Base-by-base conservation (phyloP, 2,329 filamentous ascomycete species). In the Geoglossum cookeanum region DNA sequence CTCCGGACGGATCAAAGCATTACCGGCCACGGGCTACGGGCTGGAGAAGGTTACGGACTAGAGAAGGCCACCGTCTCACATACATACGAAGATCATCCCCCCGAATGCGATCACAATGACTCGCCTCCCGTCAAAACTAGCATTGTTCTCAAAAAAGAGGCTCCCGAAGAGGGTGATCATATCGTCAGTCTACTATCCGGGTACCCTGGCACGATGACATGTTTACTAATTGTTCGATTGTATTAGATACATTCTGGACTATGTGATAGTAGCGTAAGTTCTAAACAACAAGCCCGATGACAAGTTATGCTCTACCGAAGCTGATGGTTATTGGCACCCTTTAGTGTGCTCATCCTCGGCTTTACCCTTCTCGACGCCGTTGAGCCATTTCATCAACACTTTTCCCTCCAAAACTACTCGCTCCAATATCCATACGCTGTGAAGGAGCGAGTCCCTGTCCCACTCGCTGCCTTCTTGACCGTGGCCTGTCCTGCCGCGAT, bases 371-470 rank as follows among this genome's bases (percentile, higher is more conserved):
- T 80, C 60, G 76, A 80, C 64, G 70, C 72, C 58, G 73, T 74
- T 59, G 65, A 77, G 62, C 78, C 78, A 3, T 78, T 71, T 67
- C 75, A 79, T 64, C 78, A 80, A 63, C 76, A 71, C 60, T 81
- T 80, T 65, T 74, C 78, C 27, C 70, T 80, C 49, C 65, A 69
- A 29, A 79, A 81, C 63, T 76, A 74, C 61, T 76, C 75, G 55
- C 69, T 81, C 7, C 74, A 78, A 63, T 80, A 81, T 60, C 77
- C 77, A 4, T 79, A 75, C 62, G 77, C 78, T 61, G 70, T 69
- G 4, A 69, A 76, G 22, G 78, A 81, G 64, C 74, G 76, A 55
- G 71, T 81, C 15, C 71, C 78, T 4, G 75, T 79, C 58, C 60
- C 64, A 54, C 64, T 71, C 59, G 74, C 77, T 52, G 69, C 75